Percentiles rank a stretch among this genome's conserved stretches.
phyloP scores from a whole-genome alignment of 495 filamentous ascomycete species.

The Lineolata rhizophorae region DNA sequence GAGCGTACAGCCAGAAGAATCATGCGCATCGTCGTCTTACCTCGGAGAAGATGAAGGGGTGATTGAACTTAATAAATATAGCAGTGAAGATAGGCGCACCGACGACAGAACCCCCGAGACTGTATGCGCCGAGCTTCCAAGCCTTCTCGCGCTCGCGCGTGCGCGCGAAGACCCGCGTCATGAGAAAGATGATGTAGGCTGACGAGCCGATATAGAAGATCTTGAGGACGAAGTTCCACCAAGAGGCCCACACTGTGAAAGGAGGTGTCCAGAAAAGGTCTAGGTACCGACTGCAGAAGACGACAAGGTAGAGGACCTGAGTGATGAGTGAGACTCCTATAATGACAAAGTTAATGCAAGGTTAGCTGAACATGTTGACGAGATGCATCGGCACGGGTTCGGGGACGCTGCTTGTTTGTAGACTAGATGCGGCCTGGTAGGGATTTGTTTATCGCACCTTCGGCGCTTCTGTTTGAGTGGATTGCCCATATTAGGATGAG shows the following conservation, averaged over 20 bases:
- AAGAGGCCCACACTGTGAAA: conserved; percentile 11
- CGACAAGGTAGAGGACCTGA: conserved; percentile 65
- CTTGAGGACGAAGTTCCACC: conserved; percentile 62
- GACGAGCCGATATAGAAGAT: conserved; percentile 68
- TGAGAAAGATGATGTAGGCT: conserved; percentile 71
- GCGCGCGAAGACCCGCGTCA: conserved; percentile 69
- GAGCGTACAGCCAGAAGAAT: neutral
- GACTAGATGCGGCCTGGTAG: neutral
- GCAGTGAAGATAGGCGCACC: conserved; percentile 42
- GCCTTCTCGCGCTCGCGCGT: conserved; percentile 77
- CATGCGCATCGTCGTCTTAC: neutral
- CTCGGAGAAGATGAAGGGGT: neutral
- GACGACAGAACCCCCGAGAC: conserved; percentile 33
- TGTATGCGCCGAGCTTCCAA: conserved; percentile 61
- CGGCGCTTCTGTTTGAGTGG: conserved; percentile 66
- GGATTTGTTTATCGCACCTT: conserved; percentile 30
- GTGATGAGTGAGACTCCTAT: conserved; percentile 84
- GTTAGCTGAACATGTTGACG: neutral
- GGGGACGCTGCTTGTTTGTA: neutral
- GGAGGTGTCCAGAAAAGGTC: conserved; percentile 39
- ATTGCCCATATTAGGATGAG: conserved; percentile 81
- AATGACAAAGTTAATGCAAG: conserved; percentile 6
- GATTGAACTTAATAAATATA: conserved; percentile 20
- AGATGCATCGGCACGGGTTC: conserved; percentile 1
- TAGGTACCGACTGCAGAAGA: conserved; percentile 74